phyloP scores from a whole-genome alignment of 371 early-diverging fungal species.

The Rhizopus arrhizus region DNA sequence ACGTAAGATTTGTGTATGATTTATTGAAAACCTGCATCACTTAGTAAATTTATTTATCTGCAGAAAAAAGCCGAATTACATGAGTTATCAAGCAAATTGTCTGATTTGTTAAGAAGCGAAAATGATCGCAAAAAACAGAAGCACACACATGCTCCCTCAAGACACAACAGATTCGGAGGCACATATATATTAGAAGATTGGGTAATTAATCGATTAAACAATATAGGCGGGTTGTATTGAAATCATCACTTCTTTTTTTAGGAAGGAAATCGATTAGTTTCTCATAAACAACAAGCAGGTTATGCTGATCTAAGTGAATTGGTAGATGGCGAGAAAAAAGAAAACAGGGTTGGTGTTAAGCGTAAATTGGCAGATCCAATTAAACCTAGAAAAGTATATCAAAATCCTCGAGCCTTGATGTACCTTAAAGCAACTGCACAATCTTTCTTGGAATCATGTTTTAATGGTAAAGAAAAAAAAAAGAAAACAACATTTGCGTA shows the following conservation, averaged over 20 bases:
- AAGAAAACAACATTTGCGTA: neutral
- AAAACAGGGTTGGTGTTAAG: constrained; percentile 33
- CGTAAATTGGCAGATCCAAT: constrained; percentile 39
- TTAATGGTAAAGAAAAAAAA: constrained; percentile 58
- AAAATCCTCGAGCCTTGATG: constrained; percentile 24
- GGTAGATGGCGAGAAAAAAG: constrained; percentile 51
- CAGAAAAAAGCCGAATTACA: constrained; percentile 13
- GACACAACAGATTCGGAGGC: constrained; percentile 70
- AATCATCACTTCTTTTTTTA: constrained; percentile 10
- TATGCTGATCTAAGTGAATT: constrained; percentile 42
- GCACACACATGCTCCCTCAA: constrained; percentile 23
- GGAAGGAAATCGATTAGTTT: constrained; percentile 42
- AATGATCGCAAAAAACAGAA: constrained; percentile 21
- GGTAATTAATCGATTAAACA: constrained; percentile 32
- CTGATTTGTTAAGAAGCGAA: constrained; percentile 38
- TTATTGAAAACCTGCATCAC: neutral
- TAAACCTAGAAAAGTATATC: constrained; percentile 25
- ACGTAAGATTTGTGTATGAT: constrained; percentile 6
- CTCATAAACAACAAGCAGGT: constrained; percentile 50
- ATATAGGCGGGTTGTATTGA: neutral
- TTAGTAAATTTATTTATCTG: neutral
- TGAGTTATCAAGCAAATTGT: constrained; percentile 24
- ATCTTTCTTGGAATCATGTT: constrained; percentile 59
- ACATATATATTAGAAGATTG: constrained; percentile 49
- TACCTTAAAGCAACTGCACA: constrained; percentile 38